phyloP scores from a whole-genome alignment of 805 yeast species.

The Hanseniaspora occidentalis region DNA sequence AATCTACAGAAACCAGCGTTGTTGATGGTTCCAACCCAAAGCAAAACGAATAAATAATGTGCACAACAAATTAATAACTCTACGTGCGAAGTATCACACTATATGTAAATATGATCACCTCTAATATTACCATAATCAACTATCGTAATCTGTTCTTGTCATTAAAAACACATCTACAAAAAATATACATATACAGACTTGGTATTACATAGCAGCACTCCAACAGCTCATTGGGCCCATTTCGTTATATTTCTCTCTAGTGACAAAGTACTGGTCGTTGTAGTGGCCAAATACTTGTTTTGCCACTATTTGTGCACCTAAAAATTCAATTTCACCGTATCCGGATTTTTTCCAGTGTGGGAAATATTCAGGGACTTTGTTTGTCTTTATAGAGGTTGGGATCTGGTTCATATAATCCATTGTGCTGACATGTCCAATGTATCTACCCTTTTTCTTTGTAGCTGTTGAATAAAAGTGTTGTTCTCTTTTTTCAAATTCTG shows the following conservation, averaged over 20 bases:
- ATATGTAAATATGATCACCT: too few relatives aligned
- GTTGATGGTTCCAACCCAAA: too few relatives aligned
- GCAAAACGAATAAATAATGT: too few relatives aligned
- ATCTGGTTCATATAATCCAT: conserved; percentile 42
- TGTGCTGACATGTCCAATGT: conserved; percentile 19
- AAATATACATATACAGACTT: background rate
- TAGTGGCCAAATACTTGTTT: conserved; percentile 67
- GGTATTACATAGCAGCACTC: conserved; percentile 39
- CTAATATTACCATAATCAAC: too few relatives aligned
- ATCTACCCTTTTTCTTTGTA: conserved; percentile 17
- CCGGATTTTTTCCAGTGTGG: conserved; percentile 85
- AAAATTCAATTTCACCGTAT: conserved; percentile 61
- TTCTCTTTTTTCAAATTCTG: conserved; percentile 18
- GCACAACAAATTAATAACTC: too few relatives aligned
- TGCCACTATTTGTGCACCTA: conserved; percentile 81
- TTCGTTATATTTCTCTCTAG: conserved; percentile 59
- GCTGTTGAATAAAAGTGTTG: conserved; percentile 20
- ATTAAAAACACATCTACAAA: background rate
- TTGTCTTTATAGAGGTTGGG: conserved; percentile 59
- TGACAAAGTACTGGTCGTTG: conserved; percentile 53
- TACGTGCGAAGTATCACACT: too few relatives aligned
- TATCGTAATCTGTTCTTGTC: too few relatives aligned
- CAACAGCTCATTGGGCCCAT: conserved; percentile 76
- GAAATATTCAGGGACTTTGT: conserved; percentile 79
- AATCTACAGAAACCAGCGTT: too few relatives aligned